Conservation (phyloP, 2,329 filamentous ascomycete species). For the Ascochyta rabiei region DNA sequence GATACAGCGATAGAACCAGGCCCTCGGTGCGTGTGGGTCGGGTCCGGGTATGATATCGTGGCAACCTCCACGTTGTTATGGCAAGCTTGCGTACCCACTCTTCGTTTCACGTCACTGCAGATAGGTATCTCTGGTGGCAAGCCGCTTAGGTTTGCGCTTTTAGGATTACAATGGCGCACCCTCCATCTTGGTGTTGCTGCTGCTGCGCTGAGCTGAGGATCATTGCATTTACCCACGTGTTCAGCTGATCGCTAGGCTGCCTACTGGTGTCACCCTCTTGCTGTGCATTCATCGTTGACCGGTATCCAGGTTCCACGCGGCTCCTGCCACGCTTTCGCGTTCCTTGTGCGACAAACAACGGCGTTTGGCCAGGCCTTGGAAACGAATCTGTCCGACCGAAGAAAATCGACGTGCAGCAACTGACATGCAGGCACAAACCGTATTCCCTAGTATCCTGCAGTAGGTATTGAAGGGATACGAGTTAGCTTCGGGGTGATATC, state of each 20-base stretch:
- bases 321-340: neutral
- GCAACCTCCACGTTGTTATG: neutral
- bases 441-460: neutral
- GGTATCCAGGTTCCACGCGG: constrained; percentile 9
- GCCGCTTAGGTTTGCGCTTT: neutral
- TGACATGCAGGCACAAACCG: constrained; percentile 6
- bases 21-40: neutral
- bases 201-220: neutral
- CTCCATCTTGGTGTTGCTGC: neutral
- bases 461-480: neutral
- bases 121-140: neutral
- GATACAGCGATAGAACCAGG: neutral
- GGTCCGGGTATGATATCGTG: neutral
- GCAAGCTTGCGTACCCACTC: neutral
- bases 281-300: neutral
- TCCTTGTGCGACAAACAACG: constrained; percentile 10
- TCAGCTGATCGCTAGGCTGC: neutral
- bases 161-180: neutral
- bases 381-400: constrained; percentile 3
- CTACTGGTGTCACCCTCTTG: neutral
- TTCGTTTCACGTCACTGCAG: neutral
- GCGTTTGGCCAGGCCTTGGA: neutral
- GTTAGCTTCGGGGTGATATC: too few relatives aligned
- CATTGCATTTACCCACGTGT: neutral
- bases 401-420: constrained; percentile 6